These are phyloP conservation scores for Pleoardoris graminearum DNA, from an alignment of 2,329 filamentous ascomycete species.

Conservation along the genomic window DNA sequence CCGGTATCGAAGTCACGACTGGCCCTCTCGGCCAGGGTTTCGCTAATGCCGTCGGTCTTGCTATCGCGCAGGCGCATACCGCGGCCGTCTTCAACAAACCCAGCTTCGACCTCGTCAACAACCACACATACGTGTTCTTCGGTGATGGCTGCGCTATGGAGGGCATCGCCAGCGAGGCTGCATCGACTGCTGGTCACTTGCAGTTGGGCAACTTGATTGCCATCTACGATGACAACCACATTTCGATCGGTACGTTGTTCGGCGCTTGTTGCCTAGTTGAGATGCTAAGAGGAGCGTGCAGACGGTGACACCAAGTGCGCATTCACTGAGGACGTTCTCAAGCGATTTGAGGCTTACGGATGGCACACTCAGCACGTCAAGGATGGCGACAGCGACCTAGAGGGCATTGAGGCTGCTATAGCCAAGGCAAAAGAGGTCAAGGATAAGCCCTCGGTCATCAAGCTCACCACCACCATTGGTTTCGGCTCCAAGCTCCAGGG, in stretches of 20 bases:
- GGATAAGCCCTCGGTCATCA: constrained; percentile 96
- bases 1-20: constrained; percentile 96
- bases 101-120: constrained; percentile 86
- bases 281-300: constrained; percentile 35
- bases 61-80: constrained; percentile 92
- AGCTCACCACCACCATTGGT: constrained; percentile 95
- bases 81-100: constrained; percentile 95
- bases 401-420: constrained; percentile 85
- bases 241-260: constrained; percentile 67
- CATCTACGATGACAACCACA: constrained; percentile 99
- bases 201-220: constrained; percentile 97
- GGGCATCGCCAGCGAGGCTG: constrained; percentile 92
- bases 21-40: constrained; percentile 97
- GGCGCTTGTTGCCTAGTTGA: background rate
- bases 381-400: constrained; percentile 87
- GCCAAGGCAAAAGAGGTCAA: constrained; percentile 82
- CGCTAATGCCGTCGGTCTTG: constrained; percentile 94
- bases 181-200: constrained; percentile 89
- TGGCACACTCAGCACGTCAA: constrained; percentile 88
- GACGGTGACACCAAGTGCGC: constrained; percentile 95
- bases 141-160: constrained; percentile 99
- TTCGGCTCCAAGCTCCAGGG: constrained; percentile 92
- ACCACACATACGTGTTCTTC: constrained; percentile 96
- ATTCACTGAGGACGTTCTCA: constrained; percentile 94
- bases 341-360: constrained; percentile 95